Evolutionary conservation across 352 stramenopile species (phyloP), one percentile per base, ranked within the genome.

Genomic region (Globisporangium barbulae): DNA sequence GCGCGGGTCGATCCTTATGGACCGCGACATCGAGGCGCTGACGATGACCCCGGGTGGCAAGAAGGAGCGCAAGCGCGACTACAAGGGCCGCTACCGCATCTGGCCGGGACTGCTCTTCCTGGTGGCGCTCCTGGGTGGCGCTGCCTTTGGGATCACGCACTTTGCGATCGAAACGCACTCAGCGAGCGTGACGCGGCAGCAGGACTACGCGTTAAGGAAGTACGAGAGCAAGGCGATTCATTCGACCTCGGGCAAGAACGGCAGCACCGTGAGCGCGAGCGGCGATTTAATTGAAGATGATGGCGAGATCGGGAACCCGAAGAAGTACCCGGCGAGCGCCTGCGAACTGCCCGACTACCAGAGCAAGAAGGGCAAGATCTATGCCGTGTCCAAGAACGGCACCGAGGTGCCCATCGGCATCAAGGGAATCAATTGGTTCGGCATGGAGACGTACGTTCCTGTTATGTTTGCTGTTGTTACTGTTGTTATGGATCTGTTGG

Each of bases 341-440:
- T 93, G 83, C 50, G 71, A 85, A 39, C 71, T 89, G 8, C 84
- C 84, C 0, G 73, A 93, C 53, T 93, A 91, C 56, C 63, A 79
- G 45, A 91, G 79, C 68, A 88, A 89, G 57, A 81, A 91, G 44
- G 81, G 79, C 25, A 71, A 74, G 25, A 83, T 93, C 44, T 75
- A 76, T 33, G 82, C 73, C 12, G 64, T 88, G 4, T 74, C 78
- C 3, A 65, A 73, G 31, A 87, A 89, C 53, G 81, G 84, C 9
- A 83, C 74, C 0, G 75, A 80, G 13, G 80, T 89, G 17, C 50
- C 74, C 0, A 63, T 93, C 15, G 44, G 69, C 19, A 90, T 93
- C 70, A 93, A 93, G 54, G 83, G 83, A 4, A 75, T 89, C 70
- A 93, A 93, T 56, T 93, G 83, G 83, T 91, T 76, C 61, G 80